phyloP scores from a whole-genome alignment of 306 rosid genomes.

The Arachis hypogaea region DNA sequence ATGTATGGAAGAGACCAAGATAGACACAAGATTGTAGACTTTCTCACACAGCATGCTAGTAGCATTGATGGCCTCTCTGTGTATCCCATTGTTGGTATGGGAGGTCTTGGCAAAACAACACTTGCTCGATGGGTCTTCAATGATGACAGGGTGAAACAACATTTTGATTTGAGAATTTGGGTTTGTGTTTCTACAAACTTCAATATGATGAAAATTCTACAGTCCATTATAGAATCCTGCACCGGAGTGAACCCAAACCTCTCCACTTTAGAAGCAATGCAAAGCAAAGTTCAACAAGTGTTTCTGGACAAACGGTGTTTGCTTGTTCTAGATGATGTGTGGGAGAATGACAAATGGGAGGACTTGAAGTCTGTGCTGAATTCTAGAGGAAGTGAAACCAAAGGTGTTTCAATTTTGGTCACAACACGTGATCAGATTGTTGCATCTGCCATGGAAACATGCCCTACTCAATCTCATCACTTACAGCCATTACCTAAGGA shows the following conservation, averaged over 20 bases:
- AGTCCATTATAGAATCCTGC: neutral
- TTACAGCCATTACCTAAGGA: constrained; percentile 9
- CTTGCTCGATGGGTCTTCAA: constrained; percentile 17
- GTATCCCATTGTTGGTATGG: constrained; percentile 29
- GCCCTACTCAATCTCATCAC: neutral
- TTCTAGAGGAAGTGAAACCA: neutral
- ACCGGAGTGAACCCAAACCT: neutral
- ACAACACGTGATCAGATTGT: constrained; percentile 34
- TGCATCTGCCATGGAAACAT: constrained; percentile 32
- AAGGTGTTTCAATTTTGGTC: constrained; percentile 38
- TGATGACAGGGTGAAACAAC: neutral
- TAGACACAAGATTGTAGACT: neutral
- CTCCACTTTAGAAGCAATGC: neutral
- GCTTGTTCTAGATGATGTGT: constrained; percentile 38
- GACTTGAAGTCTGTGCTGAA: constrained; percentile 11
- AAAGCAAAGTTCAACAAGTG: neutral
- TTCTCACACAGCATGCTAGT: neutral
- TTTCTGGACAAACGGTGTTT: constrained; percentile 30
- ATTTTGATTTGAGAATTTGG: constrained; percentile 20
- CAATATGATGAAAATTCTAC: neutral
- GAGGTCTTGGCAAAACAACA: constrained; percentile 35
- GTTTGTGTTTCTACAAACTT: constrained; percentile 22
- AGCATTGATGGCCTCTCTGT: neutral
- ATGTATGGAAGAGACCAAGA: constrained; percentile 32
- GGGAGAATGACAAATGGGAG: constrained; percentile 23